phyloP scores from a whole-genome alignment of 257 asterid species.

The Catharanthus roseus region DNA sequence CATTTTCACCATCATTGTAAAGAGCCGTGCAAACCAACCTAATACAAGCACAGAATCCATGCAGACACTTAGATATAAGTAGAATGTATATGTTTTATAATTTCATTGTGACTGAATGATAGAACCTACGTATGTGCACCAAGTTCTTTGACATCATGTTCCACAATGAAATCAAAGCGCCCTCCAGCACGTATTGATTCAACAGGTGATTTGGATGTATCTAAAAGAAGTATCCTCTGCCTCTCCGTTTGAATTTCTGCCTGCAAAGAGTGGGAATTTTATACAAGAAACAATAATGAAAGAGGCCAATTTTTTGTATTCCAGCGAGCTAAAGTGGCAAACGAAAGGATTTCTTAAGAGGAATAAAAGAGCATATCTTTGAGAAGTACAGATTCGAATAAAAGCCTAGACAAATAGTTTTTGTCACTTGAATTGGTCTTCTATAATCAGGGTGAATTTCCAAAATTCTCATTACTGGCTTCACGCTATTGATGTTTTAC shows the following conservation, averaged over 20 bases:
- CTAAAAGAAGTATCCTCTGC: slow-evolving; percentile 86
- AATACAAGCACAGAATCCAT: slow-evolving; percentile 7
- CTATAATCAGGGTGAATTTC: neutral
- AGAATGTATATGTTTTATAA: slow-evolving; percentile 13
- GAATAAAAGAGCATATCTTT: neutral
- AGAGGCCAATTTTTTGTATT: neutral
- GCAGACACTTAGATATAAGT: neutral
- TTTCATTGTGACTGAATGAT: slow-evolving; percentile 17
- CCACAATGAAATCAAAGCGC: slow-evolving; percentile 96
- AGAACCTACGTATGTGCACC: slow-evolving; percentile 94
- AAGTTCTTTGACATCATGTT: slow-evolving; percentile 97
- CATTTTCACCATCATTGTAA: slow-evolving; percentile 76
- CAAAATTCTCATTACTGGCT: neutral
- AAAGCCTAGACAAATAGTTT: neutral
- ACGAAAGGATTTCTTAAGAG: neutral
- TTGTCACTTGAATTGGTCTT: neutral
- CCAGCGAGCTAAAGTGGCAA: neutral
- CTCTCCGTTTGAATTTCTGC: slow-evolving; percentile 98
- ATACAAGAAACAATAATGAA: neutral
- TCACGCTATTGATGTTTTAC: neutral
- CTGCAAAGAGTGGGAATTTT: slow-evolving; percentile 30
- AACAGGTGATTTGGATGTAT: slow-evolving; percentile 88
- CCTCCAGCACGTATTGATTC: slow-evolving; percentile 96
- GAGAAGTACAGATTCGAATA: neutral
- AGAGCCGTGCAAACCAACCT: slow-evolving; percentile 98